Conservation (phyloP, 1,284 basidiomycete species). For the Ganoderma multipileum region DNA sequence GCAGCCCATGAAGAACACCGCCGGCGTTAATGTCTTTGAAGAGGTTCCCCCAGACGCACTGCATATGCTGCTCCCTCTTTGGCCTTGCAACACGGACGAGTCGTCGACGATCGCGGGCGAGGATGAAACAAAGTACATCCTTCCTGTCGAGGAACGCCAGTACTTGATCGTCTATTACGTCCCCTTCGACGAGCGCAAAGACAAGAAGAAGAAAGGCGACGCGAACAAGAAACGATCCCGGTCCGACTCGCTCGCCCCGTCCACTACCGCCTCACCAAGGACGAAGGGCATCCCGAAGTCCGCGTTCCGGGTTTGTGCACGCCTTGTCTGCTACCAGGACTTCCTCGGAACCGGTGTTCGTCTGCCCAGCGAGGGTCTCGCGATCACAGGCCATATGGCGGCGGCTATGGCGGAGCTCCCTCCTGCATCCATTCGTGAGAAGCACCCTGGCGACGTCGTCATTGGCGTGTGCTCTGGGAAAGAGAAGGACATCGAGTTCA, state of each 20-base stretch:
- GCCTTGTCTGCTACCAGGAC: conserved; percentile 71
- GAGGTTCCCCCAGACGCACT: conserved; percentile 69
- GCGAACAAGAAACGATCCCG: conserved; percentile 44
- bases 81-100: conserved; percentile 76
- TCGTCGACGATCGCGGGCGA: conserved; percentile 36
- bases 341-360: conserved; percentile 74
- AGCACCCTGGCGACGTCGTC: conserved; percentile 46
- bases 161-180: conserved; percentile 81
- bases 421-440: conserved; percentile 40
- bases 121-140: conserved; percentile 44
- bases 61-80: conserved; percentile 84
- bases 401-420: conserved; percentile 59
- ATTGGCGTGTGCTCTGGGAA: conserved; percentile 70
- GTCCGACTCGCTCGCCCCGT: conserved; percentile 40
- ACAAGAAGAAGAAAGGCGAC: conserved; percentile 42
- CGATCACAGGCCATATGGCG: conserved; percentile 65
- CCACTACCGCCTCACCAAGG: conserved; percentile 40
- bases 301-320: conserved; percentile 72
- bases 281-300: conserved; percentile 55
- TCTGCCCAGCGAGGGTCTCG: conserved; percentile 72
- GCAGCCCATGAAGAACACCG: conserved; percentile 35
- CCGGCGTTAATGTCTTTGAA: conserved; percentile 58
- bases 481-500: conserved; percentile 71
- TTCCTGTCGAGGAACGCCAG: conserved; percentile 61
- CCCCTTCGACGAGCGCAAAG: conserved; percentile 46